Evolutionary conservation across 1,284 basidiomycete genomes (phyloP).

Genomic region (Flammula alnicola): DNA sequence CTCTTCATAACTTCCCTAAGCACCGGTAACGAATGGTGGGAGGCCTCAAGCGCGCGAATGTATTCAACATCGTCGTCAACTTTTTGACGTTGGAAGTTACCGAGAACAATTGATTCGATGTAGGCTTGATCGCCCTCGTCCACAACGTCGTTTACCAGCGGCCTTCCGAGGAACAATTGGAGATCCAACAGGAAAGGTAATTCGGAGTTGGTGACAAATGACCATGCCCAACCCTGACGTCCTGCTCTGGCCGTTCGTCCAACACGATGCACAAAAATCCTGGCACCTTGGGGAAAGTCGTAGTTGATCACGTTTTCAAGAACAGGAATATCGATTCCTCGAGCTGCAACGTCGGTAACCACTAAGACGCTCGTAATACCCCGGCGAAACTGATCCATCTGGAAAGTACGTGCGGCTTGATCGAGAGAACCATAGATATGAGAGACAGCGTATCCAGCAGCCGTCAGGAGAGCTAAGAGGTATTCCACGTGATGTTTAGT

Average conservation of each 20-base stretch:
- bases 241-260: slow-evolving; percentile 97
- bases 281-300: slow-evolving; percentile 93
- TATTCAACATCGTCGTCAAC: slow-evolving; percentile 90
- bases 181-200: slow-evolving; percentile 92
- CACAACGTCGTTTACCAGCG: slow-evolving; percentile 61
- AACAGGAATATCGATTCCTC: slow-evolving; percentile 95
- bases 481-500: slow-evolving; percentile 99
- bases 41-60: slow-evolving; percentile 69
- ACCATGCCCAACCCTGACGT: slow-evolving; percentile 95
- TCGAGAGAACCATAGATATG: slow-evolving; percentile 97
- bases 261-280: slow-evolving; percentile 96
- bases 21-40: slow-evolving; percentile 71
- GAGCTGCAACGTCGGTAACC: slow-evolving; percentile 97
- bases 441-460: slow-evolving; percentile 93
- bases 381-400: slow-evolving; percentile 91
- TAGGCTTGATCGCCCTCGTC: slow-evolving; percentile 60
- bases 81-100: slow-evolving; percentile 80
- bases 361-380: slow-evolving; percentile 87
- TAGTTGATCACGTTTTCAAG: slow-evolving; percentile 97
- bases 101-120: slow-evolving; percentile 76
- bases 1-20: slow-evolving; percentile 88
- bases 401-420: slow-evolving; percentile 88
- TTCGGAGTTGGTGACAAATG: slow-evolving; percentile 86
- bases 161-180: slow-evolving; percentile 92
- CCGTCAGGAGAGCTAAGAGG: slow-evolving; percentile 76